phyloP scores from a whole-genome alignment of 2,329 filamentous ascomycete species.

The Claviceps fusiformis region DNA sequence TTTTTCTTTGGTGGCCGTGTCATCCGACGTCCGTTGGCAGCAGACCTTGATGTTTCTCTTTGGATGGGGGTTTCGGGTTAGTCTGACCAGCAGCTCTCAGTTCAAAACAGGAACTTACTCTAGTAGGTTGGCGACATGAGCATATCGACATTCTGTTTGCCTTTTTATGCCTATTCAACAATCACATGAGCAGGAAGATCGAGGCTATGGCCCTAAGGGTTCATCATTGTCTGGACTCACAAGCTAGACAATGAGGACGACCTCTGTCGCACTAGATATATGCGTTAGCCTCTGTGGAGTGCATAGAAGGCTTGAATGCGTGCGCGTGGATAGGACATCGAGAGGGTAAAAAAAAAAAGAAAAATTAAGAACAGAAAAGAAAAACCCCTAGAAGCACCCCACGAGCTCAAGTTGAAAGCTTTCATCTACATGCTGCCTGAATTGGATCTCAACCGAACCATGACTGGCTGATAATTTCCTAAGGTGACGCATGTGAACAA shows the following conservation, averaged over 20 bases:
- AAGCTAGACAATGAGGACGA: slow-evolving; percentile 53
- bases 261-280: slow-evolving; percentile 54
- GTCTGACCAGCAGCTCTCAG: slow-evolving; percentile 4
- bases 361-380: too few relatives aligned
- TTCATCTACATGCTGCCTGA: not conserved
- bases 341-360: too few relatives aligned
- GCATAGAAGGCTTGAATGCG: not conserved
- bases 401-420: not conserved
- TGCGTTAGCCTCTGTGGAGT: not conserved
- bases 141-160: slow-evolving; percentile 63
- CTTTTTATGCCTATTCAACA: slow-evolving; percentile 53
- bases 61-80: not conserved
- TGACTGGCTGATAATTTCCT: not conserved
- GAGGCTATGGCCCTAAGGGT: not conserved
- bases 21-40: slow-evolving; percentile 40
- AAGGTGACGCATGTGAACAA: not conserved
- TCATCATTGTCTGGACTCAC: slow-evolving; percentile 25
- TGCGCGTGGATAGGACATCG: not conserved
- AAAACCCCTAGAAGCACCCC: not conserved
- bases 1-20: slow-evolving; percentile 45
- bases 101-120: slow-evolving; percentile 40
- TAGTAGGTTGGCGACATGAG: slow-evolving; percentile 60
- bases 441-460: not conserved
- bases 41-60: slow-evolving; percentile 47
- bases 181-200: slow-evolving; percentile 12